These are phyloP conservation scores for Collybiopsis luxurians DNA, from an alignment of 768 basidiomycete genomes.

Conservation along the genomic window DNA sequence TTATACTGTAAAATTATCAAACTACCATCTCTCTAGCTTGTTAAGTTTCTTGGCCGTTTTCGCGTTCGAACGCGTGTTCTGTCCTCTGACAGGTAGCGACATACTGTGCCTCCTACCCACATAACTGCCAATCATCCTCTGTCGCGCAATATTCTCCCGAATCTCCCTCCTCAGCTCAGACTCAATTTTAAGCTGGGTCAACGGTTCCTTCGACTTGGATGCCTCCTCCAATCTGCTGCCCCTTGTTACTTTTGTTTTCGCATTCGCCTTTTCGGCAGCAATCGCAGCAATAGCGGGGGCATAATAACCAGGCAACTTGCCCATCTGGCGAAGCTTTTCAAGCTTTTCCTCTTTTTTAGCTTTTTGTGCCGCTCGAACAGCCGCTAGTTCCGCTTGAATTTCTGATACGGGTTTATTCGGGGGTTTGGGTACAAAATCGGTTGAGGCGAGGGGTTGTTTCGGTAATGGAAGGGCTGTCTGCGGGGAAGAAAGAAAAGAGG, in stretches of 20 bases:
- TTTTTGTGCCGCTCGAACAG: conserved; percentile 15
- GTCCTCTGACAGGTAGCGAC: conserved; percentile 91
- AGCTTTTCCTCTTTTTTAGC: conserved; percentile 27
- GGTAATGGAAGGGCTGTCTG: conserved; percentile 67
- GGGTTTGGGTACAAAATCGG: conserved; percentile 47
- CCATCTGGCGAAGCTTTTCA: conserved; percentile 2
- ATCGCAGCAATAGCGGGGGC: too few relatives aligned
- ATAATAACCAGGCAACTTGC: not conserved
- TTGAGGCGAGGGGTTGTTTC: conserved; percentile 62
- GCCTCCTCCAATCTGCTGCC: conserved; percentile 6
- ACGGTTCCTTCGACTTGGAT: conserved; percentile 44
- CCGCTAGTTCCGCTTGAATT: conserved; percentile 39
- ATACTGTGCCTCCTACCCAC: conserved; percentile 92
- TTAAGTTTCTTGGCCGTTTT: conserved; percentile 91
- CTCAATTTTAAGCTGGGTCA: conserved; percentile 81
- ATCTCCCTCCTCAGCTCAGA: conserved; percentile 79
- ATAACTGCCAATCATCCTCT: conserved; percentile 92
- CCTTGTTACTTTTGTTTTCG: not conserved
- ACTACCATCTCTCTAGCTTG: conserved; percentile 50
- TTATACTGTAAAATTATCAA: not conserved
- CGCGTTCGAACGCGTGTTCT: conserved; percentile 89
- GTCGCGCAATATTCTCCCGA: conserved; percentile 89
- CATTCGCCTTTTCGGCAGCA: not conserved
- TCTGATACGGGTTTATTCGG: conserved; percentile 36
- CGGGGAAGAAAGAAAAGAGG: conserved; percentile 92